A percentile compares a stretch with the other conserved stretches of the same genome.
Conservation (phyloP, 192 early-diverging fungal species). For the Spinellus fusiger region DNA sequence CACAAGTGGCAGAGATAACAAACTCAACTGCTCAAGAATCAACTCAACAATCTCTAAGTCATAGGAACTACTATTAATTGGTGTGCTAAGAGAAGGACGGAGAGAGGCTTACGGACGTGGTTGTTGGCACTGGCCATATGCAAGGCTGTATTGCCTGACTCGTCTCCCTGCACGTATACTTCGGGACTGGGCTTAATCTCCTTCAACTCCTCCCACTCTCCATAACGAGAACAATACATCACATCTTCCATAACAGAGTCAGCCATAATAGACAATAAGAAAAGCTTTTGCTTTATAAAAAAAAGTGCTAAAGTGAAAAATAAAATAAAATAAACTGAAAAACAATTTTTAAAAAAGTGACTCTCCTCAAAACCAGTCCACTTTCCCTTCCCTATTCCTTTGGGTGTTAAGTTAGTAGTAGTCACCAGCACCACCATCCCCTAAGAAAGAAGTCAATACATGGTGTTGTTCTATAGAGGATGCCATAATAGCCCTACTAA, state of each 20-base stretch:
- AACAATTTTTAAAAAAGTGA: too few relatives aligned
- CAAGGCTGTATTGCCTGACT: constrained; percentile 60
- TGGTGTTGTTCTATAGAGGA: too few relatives aligned
- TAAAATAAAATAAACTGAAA: too few relatives aligned
- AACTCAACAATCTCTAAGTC: constrained; percentile 46
- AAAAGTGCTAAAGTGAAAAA: too few relatives aligned
- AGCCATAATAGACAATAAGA: too few relatives aligned
- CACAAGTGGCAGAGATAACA: neutral
- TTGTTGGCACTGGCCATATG: constrained; percentile 83
- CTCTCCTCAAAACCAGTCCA: too few relatives aligned
- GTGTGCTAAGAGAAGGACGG: neutral
- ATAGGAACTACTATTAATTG: neutral
- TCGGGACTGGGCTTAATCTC: constrained; percentile 23
- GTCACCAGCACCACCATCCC: neutral
- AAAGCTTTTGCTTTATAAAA: too few relatives aligned
- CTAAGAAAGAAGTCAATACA: neutral
- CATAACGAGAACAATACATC: constrained; percentile 64
- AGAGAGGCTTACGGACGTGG: constrained; percentile 42
- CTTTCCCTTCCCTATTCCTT: too few relatives aligned
- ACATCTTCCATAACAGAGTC: constrained; percentile 54
- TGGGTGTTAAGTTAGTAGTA: constrained; percentile 1
- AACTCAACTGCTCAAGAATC: constrained; percentile 31
- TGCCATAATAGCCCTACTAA: neutral
- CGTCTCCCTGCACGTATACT: constrained; percentile 36
- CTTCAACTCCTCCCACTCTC: constrained; percentile 66